Base-by-base conservation (phyloP, 768 basidiomycete genomes). In the Panus rudis region DNA sequence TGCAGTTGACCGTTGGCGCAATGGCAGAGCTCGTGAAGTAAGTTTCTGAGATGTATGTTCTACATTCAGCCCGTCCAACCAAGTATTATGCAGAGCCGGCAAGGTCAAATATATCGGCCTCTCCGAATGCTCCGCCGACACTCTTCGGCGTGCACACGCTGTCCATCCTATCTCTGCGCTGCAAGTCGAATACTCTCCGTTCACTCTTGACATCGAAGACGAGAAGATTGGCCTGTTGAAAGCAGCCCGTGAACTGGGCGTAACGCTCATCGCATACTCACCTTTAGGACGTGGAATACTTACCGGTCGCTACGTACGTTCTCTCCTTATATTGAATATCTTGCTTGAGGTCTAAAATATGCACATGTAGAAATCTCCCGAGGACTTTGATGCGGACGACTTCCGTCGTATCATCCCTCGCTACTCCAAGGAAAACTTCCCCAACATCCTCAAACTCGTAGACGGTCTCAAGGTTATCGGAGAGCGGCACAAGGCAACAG, bases 341-440 rank as follows among this genome's bases (percentile, higher is more conserved):
- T n/a, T n/a, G n/a, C n/a, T n/a, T n/a, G n/a, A n/a, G n/a, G n/a
- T n/a, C n/a, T n/a, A n/a, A n/a, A n/a, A n/a, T n/a, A n/a, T n/a
- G n/a, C n/a, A 10, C 28, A 30, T 30, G 16, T 32, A 62, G 59
- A 59, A 57, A 54, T 53, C 52, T 2, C 49, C 50, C 4, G 62
- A 59, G 14, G 62, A 60, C 20, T 62, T 64, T 41, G 51, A 53
- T 21, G 55, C 45, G 16, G 55, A 40, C 33, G 63, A 63, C 44
- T 61, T 55, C 42, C 27, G 63, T 13, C 47, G 49, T 2, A 31
- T 12, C 3, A 28, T 62, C 2, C 56, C 60, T 13, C 34, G 49
- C 44, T 55, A 43, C 47, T 57, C 55, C 33, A 47, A 52, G 32
- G 67, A 68, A 42, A 71, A 70, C 53, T 73, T 72, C 49, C 65